Base-by-base conservation (phyloP, 2,329 filamentous ascomycete genomes). In the Hypocreales sp. region DNA sequence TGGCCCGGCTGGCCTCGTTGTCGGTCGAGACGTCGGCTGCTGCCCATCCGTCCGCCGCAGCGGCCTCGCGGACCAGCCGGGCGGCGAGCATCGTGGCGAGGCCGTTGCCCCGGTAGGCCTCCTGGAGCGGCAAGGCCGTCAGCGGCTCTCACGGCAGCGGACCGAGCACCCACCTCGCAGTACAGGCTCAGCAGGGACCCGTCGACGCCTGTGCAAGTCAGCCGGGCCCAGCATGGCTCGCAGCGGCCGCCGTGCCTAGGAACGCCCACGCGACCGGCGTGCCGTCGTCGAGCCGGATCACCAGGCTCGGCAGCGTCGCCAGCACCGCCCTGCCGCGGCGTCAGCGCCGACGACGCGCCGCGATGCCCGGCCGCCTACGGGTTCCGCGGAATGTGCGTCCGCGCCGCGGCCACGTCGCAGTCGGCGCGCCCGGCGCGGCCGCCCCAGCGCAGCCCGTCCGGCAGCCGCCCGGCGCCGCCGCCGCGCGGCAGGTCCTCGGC, bases 201-300 rank as follows among this genome's bases (percentile, higher is more conserved):
- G 40, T 79, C 74, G 3, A 64, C 51, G 0, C 69, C 72, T 50
- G 57, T 7, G n/a, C n/a, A 7, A 6, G 11, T 12, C 6, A 23
- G 16, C 19, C 6, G 17, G 4, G 4, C 12, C 15, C n/a, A 10
- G 4, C 8, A 11, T 11, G 22, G n/a, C 10, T 12, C 8, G 12
- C 8, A 19, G 17, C n/a, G n/a, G 11, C 12, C 7, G 3, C 25
- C 37, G 17, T 30, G 57, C 61, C 59, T 5, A 70, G 42, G 27
- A 81, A 78, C 0, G 63, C 66, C 77, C 77, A 82, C 0, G 73
- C 69, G 5, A 80, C 50, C 0, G 64, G 59, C 2, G 51, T 60
- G 1, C 55, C 58, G 12, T 64, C 56, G 2, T 47, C 40, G 0
- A 55, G 42, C 28, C 61, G 59, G 13, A 72, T 48, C 2, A 57